Evolutionary conservation across 2,329 filamentous ascomycete genomes (phyloP), one percentile per base, ranked within the genome.

Genomic region (Fusarium nisikadoi): DNA sequence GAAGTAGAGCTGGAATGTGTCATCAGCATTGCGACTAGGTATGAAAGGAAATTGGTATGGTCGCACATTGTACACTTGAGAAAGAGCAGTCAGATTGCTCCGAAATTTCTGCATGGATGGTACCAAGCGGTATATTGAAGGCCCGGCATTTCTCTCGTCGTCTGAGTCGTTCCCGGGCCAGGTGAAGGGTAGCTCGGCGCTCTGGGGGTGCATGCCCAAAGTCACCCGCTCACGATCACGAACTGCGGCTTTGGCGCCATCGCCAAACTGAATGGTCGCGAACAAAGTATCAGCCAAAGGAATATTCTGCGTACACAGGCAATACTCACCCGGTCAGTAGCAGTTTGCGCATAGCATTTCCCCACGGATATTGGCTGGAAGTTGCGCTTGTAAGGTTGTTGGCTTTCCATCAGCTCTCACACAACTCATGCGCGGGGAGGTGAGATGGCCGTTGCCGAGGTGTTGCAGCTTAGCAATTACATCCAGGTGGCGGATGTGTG

Each of bases 1-100:
- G 73, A 91, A 89, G 78, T 91, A 92, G 27, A 92, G 84, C 85
- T 89, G 65, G 31, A 52, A 31, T 14, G 39, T 42, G 36, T 39
- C 13, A 53, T 75, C 45, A 77, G 68, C 35, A 49, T 52, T 55
- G 39, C 45, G 43, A 57, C 35, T 25, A n/a, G n/a, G n/a, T n/a
- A 58, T n/a, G 12, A n/a, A 49, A 49, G 13, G 35, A 47, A 20
- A 31, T 33, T 55, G 36, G 42, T 38, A 56, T 49, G 36, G 46
- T 59, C 78, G 39, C 75, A 88, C 86, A 76, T 91, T 90, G 77
- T 86, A 87, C 45, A 79, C 80, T 70, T 90, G 88, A 2, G 89
- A 91, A 17, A 91, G 80, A 3, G 85, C 86, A 5, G 88, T 89
- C 62, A 91, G 80, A 68, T 90, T 91, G 68, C 87, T 84, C 20